Evolutionary conservation across 1,284 basidiomycete genomes (phyloP), one percentile per base, ranked within the genome.

Genomic region (Ustilago curta): DNA sequence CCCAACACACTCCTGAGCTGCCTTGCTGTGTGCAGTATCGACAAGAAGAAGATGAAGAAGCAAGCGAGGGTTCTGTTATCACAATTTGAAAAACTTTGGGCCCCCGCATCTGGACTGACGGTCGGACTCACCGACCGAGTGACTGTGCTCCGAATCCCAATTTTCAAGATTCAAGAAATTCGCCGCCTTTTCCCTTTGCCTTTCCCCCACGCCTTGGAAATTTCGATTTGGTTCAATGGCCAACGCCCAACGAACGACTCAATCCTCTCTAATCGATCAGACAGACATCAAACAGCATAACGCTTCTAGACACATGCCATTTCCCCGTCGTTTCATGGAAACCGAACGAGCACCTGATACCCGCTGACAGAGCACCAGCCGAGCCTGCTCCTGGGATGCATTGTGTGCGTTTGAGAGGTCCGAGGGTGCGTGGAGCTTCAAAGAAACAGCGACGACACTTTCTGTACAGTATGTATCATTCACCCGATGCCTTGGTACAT

Each of bases 231-330:
- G 35, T 12, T 32, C 31, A 32, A 4, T 32, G 6, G 11, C 31
- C 31, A 32, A 12, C 31, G 31, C 31, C 31, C 2, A n/a, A n/a
- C n/a, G 27, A 32, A 32, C 8, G 31, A 9, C 3, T 11, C 4
- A 21, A 23, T 23, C 42, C 42, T 44, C 39, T 42, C 45, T 47
- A 47, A 47, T 47, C 45, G 45, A 47, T 47, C 45, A n/a, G 16
- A n/a, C 14, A 1, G 7, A 2, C 14, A 14, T 19, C 8, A 8
- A 42, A 42, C 40, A 27, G 6, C 40, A 42, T 5, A 14, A 19
- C 40, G 18, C 40, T 6, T n/a, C 6, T 42, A 27, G 27, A 27
- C 27, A 27, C 27, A 27, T 27, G 27, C 8, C 25, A 29, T 37
- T 37, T 37, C 27, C 25, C 45, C 45, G 45, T 12, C 25, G 27